Evolutionary conservation across 805 yeast genomes (phyloP), one percentile per base, ranked within the genome.

Genomic region (Zygosaccharomyces lentus): DNA sequence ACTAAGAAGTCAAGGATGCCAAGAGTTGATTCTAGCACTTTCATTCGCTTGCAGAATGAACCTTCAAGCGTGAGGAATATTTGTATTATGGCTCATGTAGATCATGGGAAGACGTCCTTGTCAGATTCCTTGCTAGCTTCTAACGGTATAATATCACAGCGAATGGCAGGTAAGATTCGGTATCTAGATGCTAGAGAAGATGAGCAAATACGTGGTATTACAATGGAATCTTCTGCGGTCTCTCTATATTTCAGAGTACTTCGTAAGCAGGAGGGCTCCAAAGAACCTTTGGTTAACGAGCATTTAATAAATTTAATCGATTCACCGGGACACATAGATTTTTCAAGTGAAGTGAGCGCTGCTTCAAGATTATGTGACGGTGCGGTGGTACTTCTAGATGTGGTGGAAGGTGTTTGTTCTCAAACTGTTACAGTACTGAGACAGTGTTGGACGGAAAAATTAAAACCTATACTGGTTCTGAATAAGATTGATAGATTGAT

Each of bases 251-350:
- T 91, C 68, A 80, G 84, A 59, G 81, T 88, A 3, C 68, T 82
- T 50, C 74, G 71, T 49, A 69, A 68, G 45, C 69, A 66, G 37
- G 66, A 64, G 34, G 74, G 69, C 5, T 59, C 56, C 2, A 69
- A 71, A 9, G 82, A 67, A 47, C 73, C 74, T 16, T 47, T 68
- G n/a, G 76, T 83, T 32, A 79, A 78, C 34, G 96, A 93, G 59
- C 86, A 87, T 66, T 69, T 93, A 45, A 84, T 93, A 60, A 93
- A 93, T 61, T 75, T 93, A 57, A 91, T 93, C 47, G 99, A 93
- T 66, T 91, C 98, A 0, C 99, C 99, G 0, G 99, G 99, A n/a
- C 99, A 93, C 59, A 88, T 93, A 49, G 99, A 93, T 67, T 93
- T 93, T 64, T 84, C 96, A 1, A 84, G 95, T 9, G 99, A 93